Evolutionary conservation across 2,329 filamentous ascomycete genomes (phyloP).

Genomic region (Colletotrichum sp.): DNA sequence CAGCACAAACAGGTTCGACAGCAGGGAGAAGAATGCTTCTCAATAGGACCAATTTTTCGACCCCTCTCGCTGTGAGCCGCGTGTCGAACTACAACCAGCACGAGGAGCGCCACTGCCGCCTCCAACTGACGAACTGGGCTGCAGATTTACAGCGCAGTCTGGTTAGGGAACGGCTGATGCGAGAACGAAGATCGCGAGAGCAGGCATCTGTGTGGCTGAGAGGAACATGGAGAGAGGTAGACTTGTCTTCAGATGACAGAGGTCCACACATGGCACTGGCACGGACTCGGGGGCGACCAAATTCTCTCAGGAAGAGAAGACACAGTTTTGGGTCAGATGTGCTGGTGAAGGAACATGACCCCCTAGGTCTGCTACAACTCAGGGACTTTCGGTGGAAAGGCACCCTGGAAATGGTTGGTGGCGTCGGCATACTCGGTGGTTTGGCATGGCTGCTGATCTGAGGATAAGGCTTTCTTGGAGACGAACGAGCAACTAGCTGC

Average conservation of each 20-base stretch:
- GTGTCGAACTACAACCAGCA: constrained; percentile 28
- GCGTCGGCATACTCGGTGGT: constrained; percentile 76
- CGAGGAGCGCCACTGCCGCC: constrained; percentile 40
- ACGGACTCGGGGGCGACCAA: not conserved
- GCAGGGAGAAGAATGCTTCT: constrained; percentile 47
- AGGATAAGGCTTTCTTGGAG: not conserved
- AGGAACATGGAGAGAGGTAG: constrained; percentile 56
- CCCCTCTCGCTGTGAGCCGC: not conserved
- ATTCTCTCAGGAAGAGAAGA: constrained; percentile 18
- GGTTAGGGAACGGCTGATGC: constrained; percentile 73
- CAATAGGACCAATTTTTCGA: constrained; percentile 27
- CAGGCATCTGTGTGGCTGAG: constrained; percentile 75
- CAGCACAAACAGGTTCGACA: not conserved
- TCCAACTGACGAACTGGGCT: constrained; percentile 84
- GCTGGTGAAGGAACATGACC: constrained; percentile 68
- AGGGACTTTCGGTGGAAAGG: constrained; percentile 68
- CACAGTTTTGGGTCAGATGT: constrained; percentile 22
- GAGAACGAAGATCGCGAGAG: constrained; percentile 64
- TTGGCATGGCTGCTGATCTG: constrained; percentile 62
- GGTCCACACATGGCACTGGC: not conserved
- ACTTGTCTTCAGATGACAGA: not conserved
- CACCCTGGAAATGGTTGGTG: constrained; percentile 75
- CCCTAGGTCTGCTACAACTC: constrained; percentile 77
- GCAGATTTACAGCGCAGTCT: constrained; percentile 79
- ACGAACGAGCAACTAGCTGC: not conserved